phyloP scores from a whole-genome alignment of 768 basidiomycete species.

The Agrocybe chaxingu region DNA sequence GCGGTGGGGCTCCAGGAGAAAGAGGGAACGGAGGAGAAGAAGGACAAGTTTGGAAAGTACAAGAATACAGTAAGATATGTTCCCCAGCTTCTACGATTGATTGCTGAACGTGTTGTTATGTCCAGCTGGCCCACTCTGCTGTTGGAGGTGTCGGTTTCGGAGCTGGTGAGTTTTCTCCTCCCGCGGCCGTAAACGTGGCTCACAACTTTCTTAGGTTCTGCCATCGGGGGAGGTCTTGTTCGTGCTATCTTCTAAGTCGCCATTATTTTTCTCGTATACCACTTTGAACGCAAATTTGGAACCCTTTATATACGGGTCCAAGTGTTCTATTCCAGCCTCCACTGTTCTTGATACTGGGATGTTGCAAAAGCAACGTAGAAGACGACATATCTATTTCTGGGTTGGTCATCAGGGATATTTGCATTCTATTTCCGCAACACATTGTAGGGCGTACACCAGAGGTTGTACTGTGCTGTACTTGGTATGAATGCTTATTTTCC shows the following conservation, averaged over 20 bases:
- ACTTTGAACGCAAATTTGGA: no score
- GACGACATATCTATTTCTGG: no score
- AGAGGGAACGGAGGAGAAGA: slow-evolving; percentile 45
- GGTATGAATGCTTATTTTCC: no score
- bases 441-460: no score
- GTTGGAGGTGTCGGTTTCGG: slow-evolving; percentile 77
- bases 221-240: slow-evolving; percentile 17
- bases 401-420: no score
- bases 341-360: no score
- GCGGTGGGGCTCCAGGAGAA: slow-evolving; percentile 44
- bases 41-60: slow-evolving; percentile 53
- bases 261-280: no score
- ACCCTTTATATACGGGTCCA: no score
- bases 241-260: slow-evolving; percentile 14
- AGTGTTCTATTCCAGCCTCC: no score
- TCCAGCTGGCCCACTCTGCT: slow-evolving; percentile 55
- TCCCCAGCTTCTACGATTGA: not conserved
- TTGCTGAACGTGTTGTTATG: not conserved
- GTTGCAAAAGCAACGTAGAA: no score
- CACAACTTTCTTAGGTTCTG: slow-evolving; percentile 10
- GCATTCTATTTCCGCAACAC: no score
- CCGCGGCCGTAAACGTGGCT: not conserved
- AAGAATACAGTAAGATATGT: slow-evolving; percentile 49
- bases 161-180: slow-evolving; percentile 45
- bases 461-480: no score